Evolutionary conservation across 1,139 yeast genomes (phyloP), one percentile per base, ranked within the genome.

Genomic region (Scheffersomyces parashehatae): DNA sequence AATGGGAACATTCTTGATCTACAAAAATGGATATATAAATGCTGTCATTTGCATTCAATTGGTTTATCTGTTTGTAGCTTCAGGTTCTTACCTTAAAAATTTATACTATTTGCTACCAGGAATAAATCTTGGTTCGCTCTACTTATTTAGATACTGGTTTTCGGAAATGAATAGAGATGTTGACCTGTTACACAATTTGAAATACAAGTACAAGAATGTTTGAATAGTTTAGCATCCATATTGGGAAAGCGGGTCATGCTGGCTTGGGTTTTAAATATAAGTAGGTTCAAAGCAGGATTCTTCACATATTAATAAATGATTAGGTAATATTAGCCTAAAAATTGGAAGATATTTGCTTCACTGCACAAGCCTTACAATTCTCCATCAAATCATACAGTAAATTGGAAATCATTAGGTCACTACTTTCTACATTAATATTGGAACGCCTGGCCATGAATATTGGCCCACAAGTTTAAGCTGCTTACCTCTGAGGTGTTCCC

Each of bases 141-240:
- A 42, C n/a, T 12, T 46, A 29, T 45, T 51, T 26, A 36, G 48
- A 35, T 47, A 51, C 52, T 51, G 54, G 54, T 47, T 40, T 36
- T 28, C 32, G 3, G 41, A 32, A 37, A 50, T 42, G 10, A 24
- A 26, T 10, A 29, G 28, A 3, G 55, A 50, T 8, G 48, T 53
- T 24, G 37, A 30, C 3, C 40, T 39, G 15, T 45, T 53, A 42
- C 37, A 39, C 24, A 42, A 38, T 13, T 28, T 49, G 42, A 46
- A 35, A 39, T 53, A 51, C 42, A 50, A 51, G 42, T 53, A 41
- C 41, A 51, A 51, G 38, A 44, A 46, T 29, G 56, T 49, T 7
- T 52, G 36, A 38, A 12, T 26, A 8, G 31, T n/a, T 32, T 15
- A 28, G 30, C 4, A 26, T 16, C 35, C 13, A 16, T 3, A 3